phyloP scores from a whole-genome alignment of 495 filamentous ascomycete species.

The Aspergillus heteromorphus region DNA sequence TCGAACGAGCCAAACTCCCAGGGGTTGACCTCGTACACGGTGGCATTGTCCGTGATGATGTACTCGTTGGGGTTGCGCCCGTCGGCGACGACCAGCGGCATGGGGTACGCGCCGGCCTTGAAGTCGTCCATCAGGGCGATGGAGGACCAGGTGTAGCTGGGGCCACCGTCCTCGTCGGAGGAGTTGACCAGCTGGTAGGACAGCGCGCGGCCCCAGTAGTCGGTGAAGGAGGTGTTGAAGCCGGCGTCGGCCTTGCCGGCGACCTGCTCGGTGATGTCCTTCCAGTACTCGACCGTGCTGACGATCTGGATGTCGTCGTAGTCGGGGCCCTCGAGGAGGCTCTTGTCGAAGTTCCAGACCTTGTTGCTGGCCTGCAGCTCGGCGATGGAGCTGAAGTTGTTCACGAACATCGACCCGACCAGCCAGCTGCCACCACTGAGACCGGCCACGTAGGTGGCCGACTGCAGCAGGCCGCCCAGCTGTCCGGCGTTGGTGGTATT shows the following conservation, averaged over 20 bases:
- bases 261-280: constrained; percentile 55
- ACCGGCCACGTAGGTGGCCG: constrained; percentile 73
- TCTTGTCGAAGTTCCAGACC: constrained; percentile 69
- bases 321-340: constrained; percentile 62
- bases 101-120: constrained; percentile 57
- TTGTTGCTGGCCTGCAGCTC: constrained; percentile 49
- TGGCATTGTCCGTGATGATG: constrained; percentile 66
- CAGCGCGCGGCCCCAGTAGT: constrained; percentile 75
- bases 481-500: constrained; percentile 60
- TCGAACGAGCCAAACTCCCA: constrained; percentile 82
- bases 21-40: constrained; percentile 79
- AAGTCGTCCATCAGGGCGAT: constrained; percentile 67
- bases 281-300: constrained; percentile 57
- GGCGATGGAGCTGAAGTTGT: constrained; percentile 76
- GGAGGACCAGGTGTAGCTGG: constrained; percentile 77
- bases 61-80: constrained; percentile 59
- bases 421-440: constrained; percentile 87
- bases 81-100: constrained; percentile 77
- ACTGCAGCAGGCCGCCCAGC: constrained; percentile 77
- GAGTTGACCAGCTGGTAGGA: constrained; percentile 78
- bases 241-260: constrained; percentile 60
- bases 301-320: constrained; percentile 41
- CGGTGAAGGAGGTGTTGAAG: constrained; percentile 71
- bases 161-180: constrained; percentile 56
- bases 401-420: constrained; percentile 79